Conservation (phyloP, 352 stramenopile species). For the Phytophthora sp. region DNA sequence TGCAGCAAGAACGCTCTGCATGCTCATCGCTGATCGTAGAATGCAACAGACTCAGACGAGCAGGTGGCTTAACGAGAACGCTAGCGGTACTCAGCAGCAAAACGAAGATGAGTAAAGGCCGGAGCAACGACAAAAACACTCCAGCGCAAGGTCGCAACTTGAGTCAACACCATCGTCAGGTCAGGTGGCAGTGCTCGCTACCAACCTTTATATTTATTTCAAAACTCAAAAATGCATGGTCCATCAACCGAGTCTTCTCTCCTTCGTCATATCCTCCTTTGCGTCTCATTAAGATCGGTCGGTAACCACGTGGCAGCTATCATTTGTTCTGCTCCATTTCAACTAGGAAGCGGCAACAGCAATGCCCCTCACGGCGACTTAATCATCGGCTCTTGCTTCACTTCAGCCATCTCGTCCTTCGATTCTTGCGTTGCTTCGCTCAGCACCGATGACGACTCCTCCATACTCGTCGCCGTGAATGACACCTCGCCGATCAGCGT, state of each 20-base stretch:
- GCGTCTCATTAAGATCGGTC: not conserved
- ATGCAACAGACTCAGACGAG: constrained; percentile 13
- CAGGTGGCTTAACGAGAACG: constrained; percentile 16
- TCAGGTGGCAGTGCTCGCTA: not conserved
- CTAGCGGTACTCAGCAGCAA: not conserved
- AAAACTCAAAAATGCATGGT: constrained; percentile 23
- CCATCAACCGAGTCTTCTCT: not conserved
- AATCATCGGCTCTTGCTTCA: constrained; percentile 40
- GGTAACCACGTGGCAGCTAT: constrained; percentile 8
- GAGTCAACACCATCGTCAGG: constrained; percentile 3
- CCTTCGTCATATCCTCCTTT: not conserved
- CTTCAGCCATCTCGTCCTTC: constrained; percentile 27
- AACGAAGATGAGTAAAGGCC: not conserved
- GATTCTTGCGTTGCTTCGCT: constrained; percentile 5
- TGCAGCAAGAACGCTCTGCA: not conserved
- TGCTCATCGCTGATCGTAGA: not conserved
- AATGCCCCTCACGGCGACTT: constrained; percentile 14
- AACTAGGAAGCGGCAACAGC: not conserved
- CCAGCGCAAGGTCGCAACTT: not conserved
- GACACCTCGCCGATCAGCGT: constrained; percentile 21
- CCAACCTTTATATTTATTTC: constrained; percentile 31
- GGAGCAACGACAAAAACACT: not conserved
- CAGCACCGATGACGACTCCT: not conserved
- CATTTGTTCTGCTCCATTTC: not conserved
- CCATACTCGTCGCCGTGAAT: constrained; percentile 15